These are phyloP conservation scores for Begonia masoniana DNA, from an alignment of 306 rosid species.

Conservation along the genomic window DNA sequence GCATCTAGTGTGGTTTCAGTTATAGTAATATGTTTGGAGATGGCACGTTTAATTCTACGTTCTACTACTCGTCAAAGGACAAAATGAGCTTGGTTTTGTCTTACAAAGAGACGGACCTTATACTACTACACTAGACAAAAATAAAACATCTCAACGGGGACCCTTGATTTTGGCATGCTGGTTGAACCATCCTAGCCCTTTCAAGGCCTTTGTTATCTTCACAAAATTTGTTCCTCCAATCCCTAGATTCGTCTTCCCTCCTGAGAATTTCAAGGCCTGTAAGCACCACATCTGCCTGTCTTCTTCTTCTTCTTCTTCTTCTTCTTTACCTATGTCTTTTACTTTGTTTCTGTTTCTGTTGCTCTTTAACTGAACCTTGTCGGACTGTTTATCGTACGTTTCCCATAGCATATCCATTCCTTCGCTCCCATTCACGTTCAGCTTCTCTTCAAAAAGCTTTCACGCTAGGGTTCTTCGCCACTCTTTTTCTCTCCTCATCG, in stretches of 20 bases:
- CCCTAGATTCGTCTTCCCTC: constrained; percentile 81
- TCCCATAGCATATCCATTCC: constrained; percentile 98
- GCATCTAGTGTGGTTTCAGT: too few relatives aligned
- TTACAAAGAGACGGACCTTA: too few relatives aligned
- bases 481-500: constrained; percentile 85
- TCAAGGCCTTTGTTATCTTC: constrained; percentile 76
- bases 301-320: constrained; percentile 28
- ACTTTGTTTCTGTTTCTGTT: too few relatives aligned
- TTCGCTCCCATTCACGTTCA: constrained; percentile 45
- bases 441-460: constrained; percentile 86
- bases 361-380: background rate
- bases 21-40: background rate
- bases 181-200: constrained; percentile 73
- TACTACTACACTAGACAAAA: background rate
- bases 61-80: too few relatives aligned
- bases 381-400: constrained; percentile 27
- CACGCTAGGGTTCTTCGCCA: constrained; percentile 95
- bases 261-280: constrained; percentile 78
- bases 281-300: constrained; percentile 59
- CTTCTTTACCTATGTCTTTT: background rate
- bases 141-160: constrained; percentile 1
- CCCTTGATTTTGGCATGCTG: constrained; percentile 13
- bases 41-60: too few relatives aligned
- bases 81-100: too few relatives aligned
- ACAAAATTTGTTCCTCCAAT: constrained; percentile 68